Percentiles rank a stretch among this genome's conserved stretches.
Evolutionary conservation across 345 rosid species (phyloP).

Genomic region (Murraya paniculata): DNA sequence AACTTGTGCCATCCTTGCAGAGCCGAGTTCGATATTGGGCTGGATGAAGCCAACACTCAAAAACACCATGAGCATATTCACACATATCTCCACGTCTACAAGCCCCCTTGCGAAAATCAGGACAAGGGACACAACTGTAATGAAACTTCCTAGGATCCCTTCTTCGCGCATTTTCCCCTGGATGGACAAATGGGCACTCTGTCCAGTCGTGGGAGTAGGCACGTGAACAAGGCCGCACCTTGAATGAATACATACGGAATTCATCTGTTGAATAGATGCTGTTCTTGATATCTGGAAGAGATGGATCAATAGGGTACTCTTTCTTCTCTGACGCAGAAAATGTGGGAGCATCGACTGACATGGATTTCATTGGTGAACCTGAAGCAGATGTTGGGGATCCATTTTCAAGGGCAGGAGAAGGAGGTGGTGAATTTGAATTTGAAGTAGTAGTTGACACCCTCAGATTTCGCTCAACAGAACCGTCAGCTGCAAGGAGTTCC

Average conservation of each 20-base stretch:
- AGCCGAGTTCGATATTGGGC: conserved; percentile 92
- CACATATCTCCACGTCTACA: conserved; percentile 96
- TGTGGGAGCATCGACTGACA: conserved; percentile 26
- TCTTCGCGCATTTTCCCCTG: conserved; percentile 95
- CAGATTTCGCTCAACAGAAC: conserved; percentile 41
- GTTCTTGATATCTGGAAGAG: conserved; percentile 93
- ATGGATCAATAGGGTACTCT: conserved; percentile 90
- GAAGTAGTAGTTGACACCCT: conserved; percentile 42
- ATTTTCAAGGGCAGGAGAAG: conserved; percentile 57
- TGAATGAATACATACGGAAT: conserved; percentile 94
- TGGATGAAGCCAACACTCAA: conserved; percentile 98
- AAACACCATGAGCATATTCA: conserved; percentile 97
- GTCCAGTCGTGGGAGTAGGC: conserved; percentile 99
- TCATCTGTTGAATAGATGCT: conserved; percentile 93
- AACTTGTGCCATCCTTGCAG: conserved; percentile 85
- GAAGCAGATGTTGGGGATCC: conserved; percentile 51
- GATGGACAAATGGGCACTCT: conserved; percentile 96
- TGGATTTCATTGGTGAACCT: conserved; percentile 48
- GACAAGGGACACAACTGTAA: conserved; percentile 95
- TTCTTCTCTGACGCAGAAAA: conserved; percentile 55
- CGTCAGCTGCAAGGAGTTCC: conserved; percentile 64
- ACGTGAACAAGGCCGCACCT: conserved; percentile 91
- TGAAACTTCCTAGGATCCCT: conserved; percentile 97
- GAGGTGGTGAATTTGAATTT: conserved; percentile 52
- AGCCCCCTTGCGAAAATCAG: conserved; percentile 91